These are phyloP conservation scores for Paxillus ammoniavirescens DNA, from an alignment of 768 basidiomycete species.

Conservation along the genomic window DNA sequence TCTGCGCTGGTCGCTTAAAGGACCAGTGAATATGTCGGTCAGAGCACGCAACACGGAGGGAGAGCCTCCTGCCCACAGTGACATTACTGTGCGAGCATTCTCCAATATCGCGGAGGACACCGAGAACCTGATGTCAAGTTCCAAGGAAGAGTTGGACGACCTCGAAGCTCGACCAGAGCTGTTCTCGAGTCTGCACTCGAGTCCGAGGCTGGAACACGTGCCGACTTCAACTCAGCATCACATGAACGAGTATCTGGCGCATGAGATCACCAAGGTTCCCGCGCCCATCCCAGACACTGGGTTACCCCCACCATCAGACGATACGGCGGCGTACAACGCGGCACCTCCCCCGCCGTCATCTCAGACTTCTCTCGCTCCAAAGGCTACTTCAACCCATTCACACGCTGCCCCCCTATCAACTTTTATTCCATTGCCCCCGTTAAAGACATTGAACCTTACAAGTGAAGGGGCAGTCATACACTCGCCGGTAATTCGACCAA, in stretches of 20 bases:
- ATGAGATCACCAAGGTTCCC: constrained; percentile 30
- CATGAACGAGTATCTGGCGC: constrained; percentile 21
- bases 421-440: constrained; percentile 29
- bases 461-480: constrained; percentile 15
- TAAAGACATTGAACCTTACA: constrained; percentile 26
- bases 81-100: constrained; percentile 5
- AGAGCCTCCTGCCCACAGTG: constrained; percentile 7
- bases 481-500: constrained; percentile 6
- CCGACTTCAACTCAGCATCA: not conserved
- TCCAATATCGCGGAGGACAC: constrained; percentile 17
- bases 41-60: constrained; percentile 12
- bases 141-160: not conserved
- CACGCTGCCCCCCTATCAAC: constrained; percentile 17
- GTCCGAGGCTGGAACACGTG: not conserved
- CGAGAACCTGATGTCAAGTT: constrained; percentile 17
- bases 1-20: constrained; percentile 26
- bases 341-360: constrained; percentile 3
- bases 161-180: not conserved
- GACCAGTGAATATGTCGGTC: constrained; percentile 14
- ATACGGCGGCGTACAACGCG: constrained; percentile 4
- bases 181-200: not conserved
- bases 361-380: constrained; percentile 20
- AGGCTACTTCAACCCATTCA: constrained; percentile 9
- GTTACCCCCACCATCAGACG: constrained; percentile 24
- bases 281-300: constrained; percentile 31